Base-by-base conservation (phyloP, 1,139 yeast species). In the Hansenula sp. region DNA sequence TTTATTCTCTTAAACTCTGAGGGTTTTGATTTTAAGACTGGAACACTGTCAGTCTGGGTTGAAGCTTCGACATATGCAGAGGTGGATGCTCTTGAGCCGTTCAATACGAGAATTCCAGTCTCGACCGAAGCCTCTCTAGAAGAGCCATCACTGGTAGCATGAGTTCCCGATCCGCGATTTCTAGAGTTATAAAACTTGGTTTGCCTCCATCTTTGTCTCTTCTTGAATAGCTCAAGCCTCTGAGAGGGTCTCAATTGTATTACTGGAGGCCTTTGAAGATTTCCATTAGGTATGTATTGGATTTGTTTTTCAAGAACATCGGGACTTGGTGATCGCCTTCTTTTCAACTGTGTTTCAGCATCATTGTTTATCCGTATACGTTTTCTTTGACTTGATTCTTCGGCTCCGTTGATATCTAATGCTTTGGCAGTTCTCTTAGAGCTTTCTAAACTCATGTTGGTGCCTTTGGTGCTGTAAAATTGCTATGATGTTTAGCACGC, bases 131-230 rank as follows among this genome's bases (percentile, higher is more conserved):
- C 16, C 32, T 35, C 38, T 15, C 17, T 28, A 9, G 43, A 33
- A 15, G 41, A 9, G 8, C 33, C 27, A 17, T 16, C 34, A 8
- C 48, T 51, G 36, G 45, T 48, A 8, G 45, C 48, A 30, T 13
- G 4, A 34, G 31, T 4, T 21, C 39, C 9, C 42, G 35, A 38
- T 15, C 31, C 27, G 18, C 42, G 42, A 17, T 47, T 50, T 40
- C 46, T 50, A 2, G 54, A 40, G 19, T 50, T 51, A 43, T 57
- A 57, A 2, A 53, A 40, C 4, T 47, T 43, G 11, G 59, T 53
- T 38, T 50, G 50, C 43, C 60, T 54, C 60, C 60, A 58, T 37
- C 38, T 47, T 39, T 55, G 58, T 41, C 50, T 54, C 45, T 45
- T 51, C 31, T 50, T 52, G 30, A 54, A 34, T 17, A 57, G 44